Base-by-base conservation (phyloP, 805 yeast species). In the Candida nemodendra region DNA sequence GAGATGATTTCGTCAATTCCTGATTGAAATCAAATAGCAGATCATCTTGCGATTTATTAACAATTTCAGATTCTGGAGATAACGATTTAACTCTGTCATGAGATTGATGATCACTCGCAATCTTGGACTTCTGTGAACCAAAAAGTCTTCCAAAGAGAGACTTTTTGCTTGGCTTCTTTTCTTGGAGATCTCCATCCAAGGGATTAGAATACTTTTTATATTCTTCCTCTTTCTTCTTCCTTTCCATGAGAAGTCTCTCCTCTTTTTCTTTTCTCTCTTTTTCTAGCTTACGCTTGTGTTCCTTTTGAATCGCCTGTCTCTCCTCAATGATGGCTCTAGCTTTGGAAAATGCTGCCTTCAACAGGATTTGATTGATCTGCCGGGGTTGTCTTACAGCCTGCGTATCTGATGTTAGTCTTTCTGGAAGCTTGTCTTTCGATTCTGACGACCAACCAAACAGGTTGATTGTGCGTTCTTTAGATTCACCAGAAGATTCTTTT, bases 41-140 rank as follows among this genome's bases (percentile, higher is more conserved):
- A 6, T 37, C 45, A 24, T 40, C 40, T 19, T 18, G 24, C 9
- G 13, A 16, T 17, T 14, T 33, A 18, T 15, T n/a, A 21, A 19
- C 16, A 18, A 30, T 15, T 14, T 27, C 18, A 14, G 32, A 29
- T 14, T 27, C 41, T 3, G 18, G 27, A 9, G 32, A 16, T 2
- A 17, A 13, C n/a, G 38, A 15, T 7, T 27, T 30, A 12, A 47
- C 22, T 22, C 34, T 41, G 18, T 44, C 46, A 38, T 57, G 58
- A 1, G 61, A 57, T 4, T 54, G 18, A 37, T 44, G 48, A 33
- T 58, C 63, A 4, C 53, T 44, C 0, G 64, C 52, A 22, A 59
- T 58, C 24, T 54, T 58, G 16, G 59, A 53, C 33, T 58, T 59
- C 16, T 47, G 39, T 5, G 37, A 16, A 2, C 59, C 54, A 34